These are phyloP conservation scores for Capsicum baccatum DNA, from an alignment of 257 asterid species.

Conservation along the genomic window DNA sequence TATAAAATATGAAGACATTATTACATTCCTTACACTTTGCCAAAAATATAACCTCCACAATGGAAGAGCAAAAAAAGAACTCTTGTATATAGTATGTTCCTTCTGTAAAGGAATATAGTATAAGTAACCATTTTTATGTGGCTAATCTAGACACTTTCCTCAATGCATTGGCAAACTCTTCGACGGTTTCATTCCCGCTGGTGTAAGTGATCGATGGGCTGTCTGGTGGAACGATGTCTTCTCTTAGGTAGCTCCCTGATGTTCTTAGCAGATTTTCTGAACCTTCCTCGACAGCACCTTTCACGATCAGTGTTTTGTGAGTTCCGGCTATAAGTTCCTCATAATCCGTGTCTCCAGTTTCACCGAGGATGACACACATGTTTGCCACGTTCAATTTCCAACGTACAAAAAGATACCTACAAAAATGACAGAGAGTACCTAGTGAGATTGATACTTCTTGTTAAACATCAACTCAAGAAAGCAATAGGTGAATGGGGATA, in stretches of 20 bases:
- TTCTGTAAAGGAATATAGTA: conserved; percentile 2
- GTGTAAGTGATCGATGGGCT: conserved; percentile 57
- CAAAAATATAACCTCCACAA: neutral
- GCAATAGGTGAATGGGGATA: no score
- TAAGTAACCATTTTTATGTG: conserved; percentile 37
- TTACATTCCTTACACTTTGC: conserved; percentile 17
- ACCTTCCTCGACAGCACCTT: conserved; percentile 63
- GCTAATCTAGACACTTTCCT: conserved; percentile 60
- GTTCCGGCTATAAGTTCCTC: conserved; percentile 80
- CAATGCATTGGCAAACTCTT: conserved; percentile 56
- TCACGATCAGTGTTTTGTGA: conserved; percentile 73
- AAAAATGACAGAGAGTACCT: neutral
- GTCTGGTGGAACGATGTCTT: conserved; percentile 71
- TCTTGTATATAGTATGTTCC: conserved; percentile 1
- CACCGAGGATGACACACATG: conserved; percentile 83
- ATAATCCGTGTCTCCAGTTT: conserved; percentile 86
- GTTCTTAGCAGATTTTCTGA: conserved; percentile 79
- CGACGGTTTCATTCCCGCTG: conserved; percentile 50
- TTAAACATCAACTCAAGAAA: no score
- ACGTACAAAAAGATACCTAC: conserved; percentile 82
- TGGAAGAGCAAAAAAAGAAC: neutral
- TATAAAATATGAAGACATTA: neutral
- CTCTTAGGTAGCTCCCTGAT: conserved; percentile 71
- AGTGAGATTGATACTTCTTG: neutral
- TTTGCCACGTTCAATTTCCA: conserved; percentile 82